A percentile compares a stretch with the other conserved stretches of the same genome.
Evolutionary conservation across 2,329 filamentous ascomycete species (phyloP).

Genomic region (Botryotinia convoluta): DNA sequence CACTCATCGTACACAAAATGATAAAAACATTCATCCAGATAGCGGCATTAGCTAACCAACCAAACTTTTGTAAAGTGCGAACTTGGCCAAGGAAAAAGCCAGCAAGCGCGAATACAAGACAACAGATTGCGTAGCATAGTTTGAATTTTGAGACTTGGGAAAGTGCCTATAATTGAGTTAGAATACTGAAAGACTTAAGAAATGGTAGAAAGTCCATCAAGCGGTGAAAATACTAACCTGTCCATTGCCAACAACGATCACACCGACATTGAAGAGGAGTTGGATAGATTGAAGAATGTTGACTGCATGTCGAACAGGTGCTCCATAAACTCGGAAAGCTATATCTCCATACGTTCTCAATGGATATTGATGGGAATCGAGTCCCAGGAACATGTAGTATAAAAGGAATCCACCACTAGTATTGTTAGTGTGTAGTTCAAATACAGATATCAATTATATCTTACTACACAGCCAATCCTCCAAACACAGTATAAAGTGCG

Average conservation of each 20-base stretch:
- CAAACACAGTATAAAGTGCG: slow-evolving; percentile 29
- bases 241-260: slow-evolving; percentile 5
- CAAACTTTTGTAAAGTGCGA: slow-evolving; percentile 35
- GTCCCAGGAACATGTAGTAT: slow-evolving; percentile 27
- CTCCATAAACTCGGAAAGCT: slow-evolving; percentile 28
- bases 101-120: slow-evolving; percentile 32
- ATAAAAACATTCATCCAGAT: slow-evolving; percentile 35
- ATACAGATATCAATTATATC: background rate
- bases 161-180: slow-evolving; percentile 11
- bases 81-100: slow-evolving; percentile 37
- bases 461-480: slow-evolving; percentile 15
- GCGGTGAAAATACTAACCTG: background rate
- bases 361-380: slow-evolving; percentile 30
- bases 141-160: slow-evolving; percentile 27
- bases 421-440: background rate
- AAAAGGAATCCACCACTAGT: slow-evolving; percentile 22
- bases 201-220: background rate
- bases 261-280: slow-evolving; percentile 16
- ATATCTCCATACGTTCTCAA: slow-evolving; percentile 28
- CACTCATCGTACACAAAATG: slow-evolving; percentile 38
- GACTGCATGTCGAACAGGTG: slow-evolving; percentile 25
- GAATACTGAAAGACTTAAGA: background rate
- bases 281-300: slow-evolving; percentile 27
- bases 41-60: slow-evolving; percentile 34
- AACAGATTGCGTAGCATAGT: slow-evolving; percentile 32